phyloP scores from a whole-genome alignment of 129 eudicot genomes.

The Ambrosia trifida region DNA sequence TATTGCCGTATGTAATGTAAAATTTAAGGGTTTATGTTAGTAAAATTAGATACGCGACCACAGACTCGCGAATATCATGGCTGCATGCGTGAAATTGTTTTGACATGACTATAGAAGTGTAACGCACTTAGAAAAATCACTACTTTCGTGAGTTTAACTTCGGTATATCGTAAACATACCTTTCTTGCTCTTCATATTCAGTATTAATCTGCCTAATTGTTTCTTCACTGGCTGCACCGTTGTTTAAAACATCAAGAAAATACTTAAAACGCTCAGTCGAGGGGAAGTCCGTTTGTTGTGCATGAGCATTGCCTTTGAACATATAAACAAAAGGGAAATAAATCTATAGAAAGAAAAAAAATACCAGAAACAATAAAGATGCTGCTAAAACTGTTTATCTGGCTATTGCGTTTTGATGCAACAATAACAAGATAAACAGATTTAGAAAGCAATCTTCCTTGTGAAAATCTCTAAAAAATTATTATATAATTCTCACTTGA shows the following conservation, averaged over 20 bases:
- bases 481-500: constrained; percentile 38
- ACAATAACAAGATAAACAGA: not conserved
- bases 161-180: constrained; percentile 36
- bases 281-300: constrained; percentile 41
- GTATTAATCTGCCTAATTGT: constrained; percentile 44
- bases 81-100: not conserved
- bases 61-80: not conserved
- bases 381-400: not conserved
- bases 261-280: constrained; percentile 38
- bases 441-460: not conserved
- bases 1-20: not conserved
- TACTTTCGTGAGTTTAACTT: no score
- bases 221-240: constrained; percentile 45
- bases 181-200: constrained; percentile 51
- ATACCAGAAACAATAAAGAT: not conserved
- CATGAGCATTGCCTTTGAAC: constrained; percentile 20
- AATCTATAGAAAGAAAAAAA: not conserved
- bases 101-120: not conserved
- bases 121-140: no score
- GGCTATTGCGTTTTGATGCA: not conserved
- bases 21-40: not conserved
- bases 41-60: not conserved
- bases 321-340: not conserved
- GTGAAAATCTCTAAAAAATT: not conserved
- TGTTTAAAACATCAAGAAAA: constrained; percentile 51